Evolutionary conservation across 768 basidiomycete genomes (phyloP).

Genomic region (Austroboletus eburneus): DNA sequence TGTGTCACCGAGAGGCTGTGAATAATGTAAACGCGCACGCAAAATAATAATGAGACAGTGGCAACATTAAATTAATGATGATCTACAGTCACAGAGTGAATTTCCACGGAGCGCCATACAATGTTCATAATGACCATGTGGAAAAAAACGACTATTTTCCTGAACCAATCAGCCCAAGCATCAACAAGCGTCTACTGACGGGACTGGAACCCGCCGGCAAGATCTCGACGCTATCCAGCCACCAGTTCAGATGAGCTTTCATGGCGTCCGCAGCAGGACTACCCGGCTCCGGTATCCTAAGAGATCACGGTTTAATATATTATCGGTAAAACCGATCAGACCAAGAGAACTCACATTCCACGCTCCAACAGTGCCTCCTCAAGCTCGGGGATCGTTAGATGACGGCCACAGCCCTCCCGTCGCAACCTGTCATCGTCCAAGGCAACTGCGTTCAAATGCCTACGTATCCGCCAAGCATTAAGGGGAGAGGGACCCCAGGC

Average conservation of each 20-base stretch:
- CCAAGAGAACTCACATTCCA: slow-evolving; percentile 58
- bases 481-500: slow-evolving; percentile 36
- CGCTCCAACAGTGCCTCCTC: slow-evolving; percentile 69
- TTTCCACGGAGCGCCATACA: too few species aligned
- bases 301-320: too few species aligned
- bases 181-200: slow-evolving; percentile 46
- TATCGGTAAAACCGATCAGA: slow-evolving; percentile 27
- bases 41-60: too few species aligned
- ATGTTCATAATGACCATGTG: too few species aligned
- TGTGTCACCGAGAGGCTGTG: too few species aligned
- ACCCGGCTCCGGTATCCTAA: slow-evolving; percentile 31
- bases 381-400: slow-evolving; percentile 52
- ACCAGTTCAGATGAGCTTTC: slow-evolving; percentile 54
- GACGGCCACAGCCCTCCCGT: slow-evolving; percentile 41
- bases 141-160: slow-evolving; percentile 22
- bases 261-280: slow-evolving; percentile 40
- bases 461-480: slow-evolving; percentile 34
- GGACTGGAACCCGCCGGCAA: slow-evolving; percentile 33
- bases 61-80: neutral
- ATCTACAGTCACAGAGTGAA: neutral
- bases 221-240: slow-evolving; percentile 50
- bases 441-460: slow-evolving; percentile 38
- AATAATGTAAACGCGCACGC: too few species aligned
- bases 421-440: slow-evolving; percentile 63
- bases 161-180: slow-evolving; percentile 40